Conservation (phyloP, 1,284 basidiomycete species). For the Tilletia caries region DNA sequence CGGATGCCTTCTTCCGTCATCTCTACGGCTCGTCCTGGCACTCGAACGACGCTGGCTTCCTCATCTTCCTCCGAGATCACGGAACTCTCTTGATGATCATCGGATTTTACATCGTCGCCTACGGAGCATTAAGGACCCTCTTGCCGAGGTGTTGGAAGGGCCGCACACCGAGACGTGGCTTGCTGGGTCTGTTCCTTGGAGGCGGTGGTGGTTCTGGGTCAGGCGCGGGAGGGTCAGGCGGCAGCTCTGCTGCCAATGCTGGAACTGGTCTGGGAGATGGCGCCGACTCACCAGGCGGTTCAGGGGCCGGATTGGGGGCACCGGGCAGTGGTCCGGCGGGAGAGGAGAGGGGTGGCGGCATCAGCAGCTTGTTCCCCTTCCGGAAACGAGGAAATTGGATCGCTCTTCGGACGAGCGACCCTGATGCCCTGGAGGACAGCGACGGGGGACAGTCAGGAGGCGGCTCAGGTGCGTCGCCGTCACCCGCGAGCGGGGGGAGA, state of each 20-base stretch:
- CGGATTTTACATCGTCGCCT: conserved; percentile 13
- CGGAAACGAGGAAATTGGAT: neutral
- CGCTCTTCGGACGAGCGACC: neutral
- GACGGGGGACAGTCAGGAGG: neutral
- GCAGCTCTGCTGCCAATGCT: too few species aligned
- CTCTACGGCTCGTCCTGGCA: conserved; percentile 94
- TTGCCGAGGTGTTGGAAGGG: conserved; percentile 9
- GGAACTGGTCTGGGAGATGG: too few species aligned
- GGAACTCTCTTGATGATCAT: conserved; percentile 39
- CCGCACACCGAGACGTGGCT: neutral
- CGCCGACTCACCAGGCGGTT: too few species aligned
- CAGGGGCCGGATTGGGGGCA: neutral
- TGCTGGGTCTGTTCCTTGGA: neutral
- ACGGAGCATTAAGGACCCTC: conserved; percentile 9
- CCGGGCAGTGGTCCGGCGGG: neutral
- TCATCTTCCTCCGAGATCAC: conserved; percentile 49
- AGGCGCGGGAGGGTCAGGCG: too few species aligned
- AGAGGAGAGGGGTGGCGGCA: too few species aligned
- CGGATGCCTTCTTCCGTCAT: conserved; percentile 80
- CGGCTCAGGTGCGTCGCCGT: neutral
- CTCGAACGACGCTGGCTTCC: conserved; percentile 52
- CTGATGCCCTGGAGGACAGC: neutral
- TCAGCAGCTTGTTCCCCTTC: neutral
- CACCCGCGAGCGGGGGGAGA: neutral
- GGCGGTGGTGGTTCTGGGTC: too few species aligned